Percentiles rank a stretch among this genome's conserved stretches.
These are phyloP conservation scores for Kuraishia cidri DNA, from an alignment of 805 yeast species.

Conservation along the genomic window DNA sequence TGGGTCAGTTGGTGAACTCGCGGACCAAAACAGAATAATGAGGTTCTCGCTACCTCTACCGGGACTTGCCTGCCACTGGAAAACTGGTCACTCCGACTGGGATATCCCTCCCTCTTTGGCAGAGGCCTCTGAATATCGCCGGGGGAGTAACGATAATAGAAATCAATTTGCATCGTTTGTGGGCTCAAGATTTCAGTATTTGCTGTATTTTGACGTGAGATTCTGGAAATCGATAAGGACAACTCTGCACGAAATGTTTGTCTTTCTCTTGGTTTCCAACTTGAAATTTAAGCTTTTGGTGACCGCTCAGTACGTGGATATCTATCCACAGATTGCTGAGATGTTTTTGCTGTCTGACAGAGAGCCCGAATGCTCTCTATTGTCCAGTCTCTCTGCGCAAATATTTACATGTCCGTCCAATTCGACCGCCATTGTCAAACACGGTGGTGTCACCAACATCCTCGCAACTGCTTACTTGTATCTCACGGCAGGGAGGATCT, in stretches of 20 bases:
- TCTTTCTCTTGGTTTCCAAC: constrained; percentile 56
- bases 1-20: constrained; percentile 19
- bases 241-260: constrained; percentile 53
- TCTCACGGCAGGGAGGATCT: constrained; percentile 43
- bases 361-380: constrained; percentile 77
- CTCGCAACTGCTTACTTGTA: constrained; percentile 56
- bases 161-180: constrained; percentile 7
- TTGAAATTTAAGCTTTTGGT: constrained; percentile 45
- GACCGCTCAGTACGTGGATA: constrained; percentile 74
- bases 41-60: neutral
- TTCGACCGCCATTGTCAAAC: constrained; percentile 50
- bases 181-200: constrained; percentile 51
- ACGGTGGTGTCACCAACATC: constrained; percentile 57
- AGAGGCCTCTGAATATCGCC: constrained; percentile 38
- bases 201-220: constrained; percentile 59
- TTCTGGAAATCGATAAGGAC: constrained; percentile 59
- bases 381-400: constrained; percentile 73
- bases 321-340: constrained; percentile 70
- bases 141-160: neutral
- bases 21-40: constrained; percentile 20
- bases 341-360: constrained; percentile 67
- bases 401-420: constrained; percentile 84
- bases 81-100: constrained; percentile 25
- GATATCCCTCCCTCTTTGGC: constrained; percentile 30
- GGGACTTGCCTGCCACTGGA: neutral